A percentile compares a stretch with the other conserved stretches of the same genome.
Evolutionary conservation across 345 rosid genomes (phyloP).

Genomic region (Ceriops tagal): DNA sequence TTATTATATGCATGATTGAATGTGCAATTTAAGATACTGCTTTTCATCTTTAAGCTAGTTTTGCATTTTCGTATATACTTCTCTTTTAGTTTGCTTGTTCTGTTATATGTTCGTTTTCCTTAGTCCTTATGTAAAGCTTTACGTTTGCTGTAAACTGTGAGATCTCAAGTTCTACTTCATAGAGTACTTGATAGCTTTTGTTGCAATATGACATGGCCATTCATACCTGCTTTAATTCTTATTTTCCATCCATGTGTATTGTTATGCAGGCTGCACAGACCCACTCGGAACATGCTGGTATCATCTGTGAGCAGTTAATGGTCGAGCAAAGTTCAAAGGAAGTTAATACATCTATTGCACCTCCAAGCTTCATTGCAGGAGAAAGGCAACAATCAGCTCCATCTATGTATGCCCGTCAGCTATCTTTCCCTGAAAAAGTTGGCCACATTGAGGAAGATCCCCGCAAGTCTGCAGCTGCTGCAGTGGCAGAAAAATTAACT

Average conservation of each 20-base stretch:
- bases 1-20: no score
- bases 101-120: no score
- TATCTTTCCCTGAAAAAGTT: slow-evolving; percentile 30
- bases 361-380: slow-evolving; percentile 42
- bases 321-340: slow-evolving; percentile 50
- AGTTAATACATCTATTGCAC: slow-evolving; percentile 30
- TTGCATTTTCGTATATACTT: no score
- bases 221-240: background rate
- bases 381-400: slow-evolving; percentile 61
- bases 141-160: no score
- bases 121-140: no score
- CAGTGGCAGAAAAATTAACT: slow-evolving; percentile 77
- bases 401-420: slow-evolving; percentile 51
- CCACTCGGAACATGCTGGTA: slow-evolving; percentile 48
- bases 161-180: background rate
- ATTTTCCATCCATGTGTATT: background rate
- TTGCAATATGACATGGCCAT: background rate
- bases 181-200: background rate
- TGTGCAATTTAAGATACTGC: no score
- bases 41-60: no score
- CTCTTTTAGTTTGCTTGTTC: no score
- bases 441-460: slow-evolving; percentile 44
- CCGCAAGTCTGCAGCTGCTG: slow-evolving; percentile 79
- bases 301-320: slow-evolving; percentile 47
- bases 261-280: slow-evolving; percentile 46